A percentile compares a stretch with the other conserved stretches of the same genome.
Evolutionary conservation across 1,139 yeast species (phyloP).

Genomic region (Lodderomyces pseudojiufengensis): DNA sequence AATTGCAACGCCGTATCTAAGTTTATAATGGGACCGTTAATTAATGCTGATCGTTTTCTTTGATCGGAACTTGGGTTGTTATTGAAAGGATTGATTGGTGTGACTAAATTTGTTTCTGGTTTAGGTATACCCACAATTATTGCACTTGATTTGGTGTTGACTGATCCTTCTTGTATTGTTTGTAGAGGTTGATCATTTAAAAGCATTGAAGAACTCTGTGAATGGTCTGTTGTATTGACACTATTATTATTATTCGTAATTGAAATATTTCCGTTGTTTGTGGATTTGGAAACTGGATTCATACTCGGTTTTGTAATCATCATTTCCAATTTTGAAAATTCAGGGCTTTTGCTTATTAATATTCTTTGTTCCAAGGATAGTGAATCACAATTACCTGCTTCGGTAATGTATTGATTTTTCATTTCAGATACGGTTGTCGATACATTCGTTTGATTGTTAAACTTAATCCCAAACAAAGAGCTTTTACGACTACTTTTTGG

Average conservation of each 20-base stretch:
- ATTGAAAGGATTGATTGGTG: constrained; percentile 41
- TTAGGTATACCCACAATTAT: constrained; percentile 44
- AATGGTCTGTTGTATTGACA: constrained; percentile 25
- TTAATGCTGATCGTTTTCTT: constrained; percentile 74
- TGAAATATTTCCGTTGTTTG: constrained; percentile 1
- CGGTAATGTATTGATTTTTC: constrained; percentile 25
- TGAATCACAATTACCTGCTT: constrained; percentile 33
- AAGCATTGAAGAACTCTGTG: constrained; percentile 37
- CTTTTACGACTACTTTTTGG: constrained; percentile 34
- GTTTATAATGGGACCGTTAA: constrained; percentile 81
- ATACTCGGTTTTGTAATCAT: constrained; percentile 37
- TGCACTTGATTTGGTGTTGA: constrained; percentile 31
- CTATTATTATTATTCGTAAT: constrained; percentile 3
- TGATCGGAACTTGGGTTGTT: constrained; percentile 65
- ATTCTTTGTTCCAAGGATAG: constrained; percentile 36
- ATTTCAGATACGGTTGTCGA: constrained; percentile 15
- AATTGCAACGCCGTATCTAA: constrained; percentile 60
- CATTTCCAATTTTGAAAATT: constrained; percentile 32
- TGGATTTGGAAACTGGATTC: not conserved
- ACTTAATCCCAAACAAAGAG: constrained; percentile 41
- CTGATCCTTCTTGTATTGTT: constrained; percentile 19
- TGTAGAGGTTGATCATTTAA: constrained; percentile 21
- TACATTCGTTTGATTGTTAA: constrained; percentile 20
- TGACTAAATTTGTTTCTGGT: constrained; percentile 34
- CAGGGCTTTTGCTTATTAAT: constrained; percentile 27